These are phyloP conservation scores for Citrus hindsii DNA, from an alignment of 345 rosid species.

Conservation along the genomic window DNA sequence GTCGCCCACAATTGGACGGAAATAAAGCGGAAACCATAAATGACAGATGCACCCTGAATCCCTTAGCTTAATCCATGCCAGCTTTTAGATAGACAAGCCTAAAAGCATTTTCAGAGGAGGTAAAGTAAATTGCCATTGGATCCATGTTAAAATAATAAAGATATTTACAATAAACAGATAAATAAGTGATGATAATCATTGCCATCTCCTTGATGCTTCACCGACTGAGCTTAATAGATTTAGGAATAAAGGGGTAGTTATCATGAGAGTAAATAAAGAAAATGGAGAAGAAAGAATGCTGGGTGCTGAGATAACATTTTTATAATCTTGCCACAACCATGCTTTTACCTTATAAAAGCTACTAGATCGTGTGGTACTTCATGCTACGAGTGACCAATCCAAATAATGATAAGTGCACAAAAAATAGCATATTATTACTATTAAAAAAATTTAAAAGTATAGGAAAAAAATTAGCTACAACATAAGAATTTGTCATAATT, in stretches of 20 bases:
- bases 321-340: background rate
- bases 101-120: background rate
- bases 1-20: background rate
- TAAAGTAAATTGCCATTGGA: background rate
- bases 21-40: no score
- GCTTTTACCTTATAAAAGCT: background rate
- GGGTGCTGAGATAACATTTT: background rate
- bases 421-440: no score
- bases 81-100: background rate
- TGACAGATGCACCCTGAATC: background rate
- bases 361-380: background rate
- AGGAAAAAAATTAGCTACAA: no score
- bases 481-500: no score
- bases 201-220: background rate
- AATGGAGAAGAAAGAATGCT: background rate
- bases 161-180: background rate
- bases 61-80: background rate
- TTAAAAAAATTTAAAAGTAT: no score
- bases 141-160: background rate
- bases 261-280: background rate
- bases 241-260: background rate
- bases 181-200: conserved; percentile 6
- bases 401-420: no score
- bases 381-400: background rate
- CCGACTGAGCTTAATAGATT: background rate